Evolutionary conservation across 331 rosid genomes (phyloP).

Genomic region (Erythrophleum ivorense): DNA sequence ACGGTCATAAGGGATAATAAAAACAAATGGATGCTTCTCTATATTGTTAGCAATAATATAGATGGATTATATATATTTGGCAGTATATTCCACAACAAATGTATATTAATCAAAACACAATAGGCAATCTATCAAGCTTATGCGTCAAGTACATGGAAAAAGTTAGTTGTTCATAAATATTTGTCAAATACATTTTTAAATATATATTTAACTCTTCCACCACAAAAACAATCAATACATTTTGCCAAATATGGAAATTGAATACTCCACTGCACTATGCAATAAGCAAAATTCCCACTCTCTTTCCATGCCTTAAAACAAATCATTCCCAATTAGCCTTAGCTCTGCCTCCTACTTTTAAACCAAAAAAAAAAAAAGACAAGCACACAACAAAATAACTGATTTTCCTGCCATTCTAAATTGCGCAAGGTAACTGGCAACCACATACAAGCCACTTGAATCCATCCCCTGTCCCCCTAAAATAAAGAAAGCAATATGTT

Average conservation of each 20-base stretch:
- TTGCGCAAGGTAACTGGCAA: slow-evolving; percentile 9
- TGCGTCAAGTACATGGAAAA: not conserved
- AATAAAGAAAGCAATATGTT: not conserved
- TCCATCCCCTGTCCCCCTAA: not conserved
- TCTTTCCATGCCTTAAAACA: slow-evolving; percentile 1
- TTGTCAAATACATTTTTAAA: not conserved
- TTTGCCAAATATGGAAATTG: not conserved
- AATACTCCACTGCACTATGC: not conserved
- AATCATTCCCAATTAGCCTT: slow-evolving; percentile 7
- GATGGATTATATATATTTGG: not conserved
- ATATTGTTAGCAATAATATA: not conserved
- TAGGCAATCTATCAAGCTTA: not conserved
- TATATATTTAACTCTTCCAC: not conserved
- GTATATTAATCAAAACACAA: not conserved
- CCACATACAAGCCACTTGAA: not conserved
- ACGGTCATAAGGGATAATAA: not conserved
- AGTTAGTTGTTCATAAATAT: not conserved
- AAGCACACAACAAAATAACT: not conserved
- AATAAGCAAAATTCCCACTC: not conserved
- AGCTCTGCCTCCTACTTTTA: not conserved
- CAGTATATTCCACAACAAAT: not conserved
- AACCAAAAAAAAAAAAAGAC: not conserved
- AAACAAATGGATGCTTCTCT: not conserved
- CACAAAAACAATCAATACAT: slow-evolving; percentile 11
- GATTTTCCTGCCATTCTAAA: slow-evolving; percentile 16